Evolutionary conservation across 2,329 filamentous ascomycete species (phyloP).

Genomic region (Diaporthe velutina): DNA sequence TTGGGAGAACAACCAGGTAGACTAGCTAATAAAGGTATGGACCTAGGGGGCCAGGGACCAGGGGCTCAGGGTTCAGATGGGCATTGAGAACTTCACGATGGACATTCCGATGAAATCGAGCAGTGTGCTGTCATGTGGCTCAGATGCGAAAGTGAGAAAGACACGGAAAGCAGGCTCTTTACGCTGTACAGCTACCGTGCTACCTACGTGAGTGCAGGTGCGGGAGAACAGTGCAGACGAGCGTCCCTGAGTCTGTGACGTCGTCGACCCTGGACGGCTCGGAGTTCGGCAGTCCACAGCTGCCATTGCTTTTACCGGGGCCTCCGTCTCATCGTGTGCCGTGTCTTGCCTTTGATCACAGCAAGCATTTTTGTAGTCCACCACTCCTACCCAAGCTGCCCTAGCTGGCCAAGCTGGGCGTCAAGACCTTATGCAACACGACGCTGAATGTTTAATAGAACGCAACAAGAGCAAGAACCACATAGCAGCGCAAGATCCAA

Average conservation of each 20-base stretch:
- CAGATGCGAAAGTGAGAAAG: constrained; percentile 1
- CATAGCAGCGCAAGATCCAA: background rate
- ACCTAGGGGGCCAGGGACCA: background rate
- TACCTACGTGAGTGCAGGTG: background rate
- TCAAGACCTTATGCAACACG: background rate
- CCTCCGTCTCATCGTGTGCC: background rate
- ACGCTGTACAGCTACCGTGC: background rate
- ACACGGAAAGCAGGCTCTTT: background rate
- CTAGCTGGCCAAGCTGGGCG: background rate
- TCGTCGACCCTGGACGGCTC: constrained; percentile 16
- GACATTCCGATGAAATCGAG: constrained; percentile 14
- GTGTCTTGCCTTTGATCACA: background rate
- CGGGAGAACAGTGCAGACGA: background rate
- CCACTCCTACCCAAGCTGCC: too few species aligned
- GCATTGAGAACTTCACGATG: constrained; percentile 14
- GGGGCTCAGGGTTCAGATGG: background rate
- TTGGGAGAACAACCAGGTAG: background rate
- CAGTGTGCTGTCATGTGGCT: background rate
- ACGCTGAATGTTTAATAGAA: background rate
- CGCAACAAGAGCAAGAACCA: background rate
- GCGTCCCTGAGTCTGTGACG: constrained; percentile 21
- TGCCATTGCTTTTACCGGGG: background rate
- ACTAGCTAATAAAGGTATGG: background rate
- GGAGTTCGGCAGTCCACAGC: constrained; percentile 20
- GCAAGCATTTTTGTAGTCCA: background rate